A percentile compares a stretch with the other conserved stretches of the same genome.
Conservation (phyloP, 2,329 filamentous ascomycete genomes). For the Grosmannia clavigera region DNA sequence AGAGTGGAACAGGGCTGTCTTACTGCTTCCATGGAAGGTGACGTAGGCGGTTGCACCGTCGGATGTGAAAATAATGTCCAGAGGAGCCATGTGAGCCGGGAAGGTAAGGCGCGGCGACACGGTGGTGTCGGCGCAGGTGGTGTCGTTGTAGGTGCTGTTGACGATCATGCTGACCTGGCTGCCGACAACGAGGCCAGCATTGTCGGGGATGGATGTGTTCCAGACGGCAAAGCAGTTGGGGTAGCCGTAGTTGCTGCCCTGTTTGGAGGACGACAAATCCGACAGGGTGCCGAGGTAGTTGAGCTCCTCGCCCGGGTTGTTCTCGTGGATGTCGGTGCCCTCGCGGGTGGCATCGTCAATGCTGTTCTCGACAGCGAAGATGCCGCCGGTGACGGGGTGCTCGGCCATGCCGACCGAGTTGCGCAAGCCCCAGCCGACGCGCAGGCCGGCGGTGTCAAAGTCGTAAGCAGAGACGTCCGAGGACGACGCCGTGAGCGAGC, state of each 20-base stretch:
- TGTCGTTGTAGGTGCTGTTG: slow-evolving; percentile 26
- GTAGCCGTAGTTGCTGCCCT: slow-evolving; percentile 53
- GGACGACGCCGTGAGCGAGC: neutral
- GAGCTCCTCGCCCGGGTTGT: slow-evolving; percentile 60
- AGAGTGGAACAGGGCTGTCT: slow-evolving; percentile 24
- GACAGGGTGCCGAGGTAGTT: slow-evolving; percentile 56
- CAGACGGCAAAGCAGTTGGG: slow-evolving; percentile 57
- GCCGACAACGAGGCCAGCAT: slow-evolving; percentile 29
- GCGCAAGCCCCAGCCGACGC: slow-evolving; percentile 52
- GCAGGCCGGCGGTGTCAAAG: slow-evolving; percentile 30
- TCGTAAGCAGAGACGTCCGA: slow-evolving; percentile 21
- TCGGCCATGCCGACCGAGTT: slow-evolving; percentile 58
- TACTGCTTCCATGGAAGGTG: slow-evolving; percentile 61
- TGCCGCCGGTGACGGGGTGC: slow-evolving; percentile 10
- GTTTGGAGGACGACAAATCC: slow-evolving; percentile 14
- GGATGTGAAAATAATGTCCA: slow-evolving; percentile 56
- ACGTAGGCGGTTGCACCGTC: slow-evolving; percentile 49
- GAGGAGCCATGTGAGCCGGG: slow-evolving; percentile 55
- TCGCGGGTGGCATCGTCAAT: slow-evolving; percentile 34
- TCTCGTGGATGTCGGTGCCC: slow-evolving; percentile 44
- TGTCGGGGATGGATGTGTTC: slow-evolving; percentile 35
- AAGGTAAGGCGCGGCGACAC: slow-evolving; percentile 47
- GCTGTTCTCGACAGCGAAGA: slow-evolving; percentile 18
- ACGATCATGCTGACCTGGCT: slow-evolving; percentile 34
- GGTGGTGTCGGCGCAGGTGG: slow-evolving; percentile 29